Evolutionary conservation across 306 rosid genomes (phyloP).

Genomic region (Lupinus albus): DNA sequence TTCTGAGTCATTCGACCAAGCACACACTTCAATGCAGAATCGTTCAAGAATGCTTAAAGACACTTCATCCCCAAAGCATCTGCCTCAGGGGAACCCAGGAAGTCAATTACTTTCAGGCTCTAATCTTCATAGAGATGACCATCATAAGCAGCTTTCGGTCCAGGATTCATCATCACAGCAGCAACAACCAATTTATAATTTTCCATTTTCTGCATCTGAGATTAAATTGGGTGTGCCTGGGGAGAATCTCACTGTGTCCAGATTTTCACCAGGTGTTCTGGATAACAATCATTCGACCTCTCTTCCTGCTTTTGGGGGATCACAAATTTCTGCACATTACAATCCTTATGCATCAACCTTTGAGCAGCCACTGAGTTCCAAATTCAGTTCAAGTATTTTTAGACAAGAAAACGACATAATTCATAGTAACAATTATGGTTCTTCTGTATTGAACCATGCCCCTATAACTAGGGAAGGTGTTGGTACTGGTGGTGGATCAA

Average conservation of each 20-base stretch:
- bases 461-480: conserved; percentile 51
- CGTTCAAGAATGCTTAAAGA: conserved; percentile 50
- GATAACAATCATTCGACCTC: conserved; percentile 53
- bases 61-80: conserved; percentile 49
- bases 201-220: conserved; percentile 57
- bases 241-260: conserved; percentile 53
- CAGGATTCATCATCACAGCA: conserved; percentile 43
- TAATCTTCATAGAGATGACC: conserved; percentile 49
- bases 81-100: conserved; percentile 44
- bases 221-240: conserved; percentile 53
- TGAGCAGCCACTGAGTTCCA: conserved; percentile 78
- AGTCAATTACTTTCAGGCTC: conserved; percentile 50
- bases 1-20: conserved; percentile 53
- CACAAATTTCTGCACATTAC: conserved; percentile 63
- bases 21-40: conserved; percentile 54
- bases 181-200: conserved; percentile 53
- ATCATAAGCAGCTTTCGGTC: conserved; percentile 44
- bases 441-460: conserved; percentile 47
- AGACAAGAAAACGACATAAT: conserved; percentile 57
- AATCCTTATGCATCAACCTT: conserved; percentile 90
- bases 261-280: conserved; percentile 53
- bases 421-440: conserved; percentile 47
- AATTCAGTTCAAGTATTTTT: conserved; percentile 59
- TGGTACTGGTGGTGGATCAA: conserved; percentile 55
- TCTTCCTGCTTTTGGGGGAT: conserved; percentile 57